Percentiles rank a stretch among this genome's conserved stretches.
phyloP scores from a whole-genome alignment of 176 grass and related monocot species.

The Carex parvula region DNA sequence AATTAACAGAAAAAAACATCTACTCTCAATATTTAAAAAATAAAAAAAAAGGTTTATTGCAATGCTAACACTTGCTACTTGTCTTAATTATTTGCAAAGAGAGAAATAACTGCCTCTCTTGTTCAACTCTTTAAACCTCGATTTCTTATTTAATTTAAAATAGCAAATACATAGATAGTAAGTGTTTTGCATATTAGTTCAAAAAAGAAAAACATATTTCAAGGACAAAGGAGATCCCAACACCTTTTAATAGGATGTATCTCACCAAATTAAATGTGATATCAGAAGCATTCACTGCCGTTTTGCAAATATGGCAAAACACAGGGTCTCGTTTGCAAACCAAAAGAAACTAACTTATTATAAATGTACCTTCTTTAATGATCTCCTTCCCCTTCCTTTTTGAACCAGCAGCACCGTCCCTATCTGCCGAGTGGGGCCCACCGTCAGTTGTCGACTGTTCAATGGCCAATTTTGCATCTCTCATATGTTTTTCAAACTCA shows the following conservation, averaged over 20 bases:
- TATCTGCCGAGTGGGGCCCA: conserved; percentile 20
- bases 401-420: not conserved
- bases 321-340: not conserved
- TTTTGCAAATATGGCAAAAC: not conserved
- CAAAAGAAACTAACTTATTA: not conserved
- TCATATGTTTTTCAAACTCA: conserved; percentile 73
- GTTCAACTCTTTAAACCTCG: too few species aligned
- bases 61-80: not conserved
- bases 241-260: too few species aligned
- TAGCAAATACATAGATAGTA: too few species aligned
- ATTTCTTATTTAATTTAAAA: too few species aligned
- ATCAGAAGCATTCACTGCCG: too few species aligned
- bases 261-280: too few species aligned
- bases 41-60: not conserved
- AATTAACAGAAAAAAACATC: not conserved
- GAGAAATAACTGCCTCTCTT: not conserved
- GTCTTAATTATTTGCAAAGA: not conserved
- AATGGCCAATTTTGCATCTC: conserved; percentile 47
- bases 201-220: too few species aligned
- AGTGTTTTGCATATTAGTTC: too few species aligned
- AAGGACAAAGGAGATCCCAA: too few species aligned
- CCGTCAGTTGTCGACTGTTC: conserved; percentile 40
- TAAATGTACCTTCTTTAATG: conserved; percentile 34
- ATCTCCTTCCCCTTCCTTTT: conserved; percentile 27
- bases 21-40: not conserved